These are phyloP conservation scores for Fusarium neocosmosporiellum DNA, from an alignment of 2,329 filamentous ascomycete genomes.

Conservation along the genomic window DNA sequence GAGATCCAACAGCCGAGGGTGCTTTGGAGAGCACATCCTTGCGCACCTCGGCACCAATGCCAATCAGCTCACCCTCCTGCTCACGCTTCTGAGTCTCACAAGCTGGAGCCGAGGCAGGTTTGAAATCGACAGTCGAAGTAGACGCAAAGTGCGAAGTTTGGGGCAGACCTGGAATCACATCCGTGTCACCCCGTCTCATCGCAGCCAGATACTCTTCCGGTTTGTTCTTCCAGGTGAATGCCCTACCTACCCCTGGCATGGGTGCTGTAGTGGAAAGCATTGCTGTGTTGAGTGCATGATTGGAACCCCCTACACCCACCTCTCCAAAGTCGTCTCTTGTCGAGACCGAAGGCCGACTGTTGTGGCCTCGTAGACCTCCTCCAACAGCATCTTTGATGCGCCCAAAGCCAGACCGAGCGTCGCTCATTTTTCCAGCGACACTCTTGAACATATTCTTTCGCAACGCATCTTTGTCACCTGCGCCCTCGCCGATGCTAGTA, in stretches of 20 bases:
- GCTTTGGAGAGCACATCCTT: slow-evolving; percentile 56
- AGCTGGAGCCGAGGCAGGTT: slow-evolving; percentile 29
- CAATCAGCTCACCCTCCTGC: slow-evolving; percentile 41
- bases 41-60: slow-evolving; percentile 55
- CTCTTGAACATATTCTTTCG: slow-evolving; percentile 80
- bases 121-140: slow-evolving; percentile 43
- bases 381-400: slow-evolving; percentile 89
- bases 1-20: slow-evolving; percentile 68
- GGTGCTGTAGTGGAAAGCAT: slow-evolving; percentile 51
- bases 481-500: slow-evolving; percentile 59
- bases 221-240: slow-evolving; percentile 73
- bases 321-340: slow-evolving; percentile 64
- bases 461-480: slow-evolving; percentile 66
- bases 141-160: slow-evolving; percentile 42
- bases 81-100: slow-evolving; percentile 40
- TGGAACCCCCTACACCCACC: slow-evolving; percentile 28
- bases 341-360: slow-evolving; percentile 60
- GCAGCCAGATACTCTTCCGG: slow-evolving; percentile 67
- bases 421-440: slow-evolving; percentile 81
- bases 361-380: slow-evolving; percentile 64
- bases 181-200: slow-evolving; percentile 51
- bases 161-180: slow-evolving; percentile 40
- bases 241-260: slow-evolving; percentile 54
- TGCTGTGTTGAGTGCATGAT: slow-evolving; percentile 32
- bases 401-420: slow-evolving; percentile 84